These are phyloP conservation scores for Lichtheimia ornata DNA, from an alignment of 371 early-diverging fungal genomes.

Conservation along the genomic window DNA sequence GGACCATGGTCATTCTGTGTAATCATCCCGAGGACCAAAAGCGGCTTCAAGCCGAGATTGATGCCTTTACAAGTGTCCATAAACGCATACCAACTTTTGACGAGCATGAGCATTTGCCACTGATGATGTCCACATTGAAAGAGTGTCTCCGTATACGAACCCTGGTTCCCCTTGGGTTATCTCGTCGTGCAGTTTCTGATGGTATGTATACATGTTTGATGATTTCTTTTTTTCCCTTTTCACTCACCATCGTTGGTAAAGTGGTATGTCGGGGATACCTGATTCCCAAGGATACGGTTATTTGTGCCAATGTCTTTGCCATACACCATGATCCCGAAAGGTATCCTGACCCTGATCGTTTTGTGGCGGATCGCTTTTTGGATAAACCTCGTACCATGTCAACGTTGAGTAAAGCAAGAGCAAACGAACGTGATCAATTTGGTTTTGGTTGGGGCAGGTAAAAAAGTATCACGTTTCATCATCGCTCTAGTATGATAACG, in stretches of 20 bases:
- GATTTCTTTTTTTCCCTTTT: too few species aligned
- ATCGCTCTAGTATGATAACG: too few species aligned
- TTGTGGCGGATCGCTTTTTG: constrained; percentile 18
- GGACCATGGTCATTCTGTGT: constrained; percentile 16
- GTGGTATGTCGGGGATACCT: constrained; percentile 14
- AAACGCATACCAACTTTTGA: constrained; percentile 18
- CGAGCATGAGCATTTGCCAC: constrained; percentile 15
- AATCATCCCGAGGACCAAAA: constrained; percentile 19
- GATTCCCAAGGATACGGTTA: constrained; percentile 11
- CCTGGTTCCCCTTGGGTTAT: constrained; percentile 1
- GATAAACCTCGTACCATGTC: constrained; percentile 7
- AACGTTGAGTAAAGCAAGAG: constrained; percentile 3
- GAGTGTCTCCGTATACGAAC: constrained; percentile 21
- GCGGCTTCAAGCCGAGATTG: constrained; percentile 13
- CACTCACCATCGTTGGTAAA: not conserved
- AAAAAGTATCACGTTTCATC: not conserved
- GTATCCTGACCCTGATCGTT: constrained; percentile 8
- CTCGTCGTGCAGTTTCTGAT: constrained; percentile 16
- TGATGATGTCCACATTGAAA: constrained; percentile 12
- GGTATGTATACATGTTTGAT: not conserved
- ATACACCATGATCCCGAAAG: constrained; percentile 3
- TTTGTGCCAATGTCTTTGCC: constrained; percentile 13
- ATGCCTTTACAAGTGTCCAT: constrained; percentile 12
- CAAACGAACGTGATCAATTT: constrained; percentile 11
- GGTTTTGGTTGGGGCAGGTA: constrained; percentile 17